Base-by-base conservation (phyloP, 202 grass and related monocot genomes). In the Cymbopogon flexuosus region DNA sequence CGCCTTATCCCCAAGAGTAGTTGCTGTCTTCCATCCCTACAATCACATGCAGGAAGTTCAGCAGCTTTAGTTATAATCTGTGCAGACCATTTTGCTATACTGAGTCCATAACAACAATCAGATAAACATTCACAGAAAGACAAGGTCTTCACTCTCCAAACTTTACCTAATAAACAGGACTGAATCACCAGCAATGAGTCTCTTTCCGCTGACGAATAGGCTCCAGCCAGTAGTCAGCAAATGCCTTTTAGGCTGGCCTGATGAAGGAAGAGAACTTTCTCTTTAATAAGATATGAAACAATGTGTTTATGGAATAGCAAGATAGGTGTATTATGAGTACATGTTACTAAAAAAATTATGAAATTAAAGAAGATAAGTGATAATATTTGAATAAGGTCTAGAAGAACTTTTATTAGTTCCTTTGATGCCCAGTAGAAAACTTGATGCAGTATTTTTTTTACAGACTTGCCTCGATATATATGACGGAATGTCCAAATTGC, bases 151-250 rank as follows among this genome's bases (percentile, higher is more conserved):
- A 60, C 22, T 16, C 60, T 73, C 46, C 35, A 72, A 30, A 74
- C 78, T 64, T 79, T 96, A 96, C 93, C 93, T 93, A 73, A 93
- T 90, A 85, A 96, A 96, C 76, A 96, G 69, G 24, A 96, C 93
- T 23, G 93, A 96, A 65, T 96, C 93, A 49, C 93, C 93, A 82
- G 90, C 90, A 82, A 96, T 57, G 81, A 96, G 90, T 74, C 83
- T 96, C 83, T 96, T 96, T 77, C 93, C 93, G 77, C 90, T 93
- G 30, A 93, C 86, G 88, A 96, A 96, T 79, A 96, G 75, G 75
- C 93, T 96, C 93, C 93, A 96, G 67, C 93, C 93, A 45, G 93
- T 96, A 68, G 93, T 96, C 47, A 96, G 86, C 58, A 96, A 92
- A 81, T 96, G 93, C 66, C 93, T 92, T 92, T 93, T 96, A 67